phyloP scores from a whole-genome alignment of 306 rosid species.

The Leucaena leucocephala region DNA sequence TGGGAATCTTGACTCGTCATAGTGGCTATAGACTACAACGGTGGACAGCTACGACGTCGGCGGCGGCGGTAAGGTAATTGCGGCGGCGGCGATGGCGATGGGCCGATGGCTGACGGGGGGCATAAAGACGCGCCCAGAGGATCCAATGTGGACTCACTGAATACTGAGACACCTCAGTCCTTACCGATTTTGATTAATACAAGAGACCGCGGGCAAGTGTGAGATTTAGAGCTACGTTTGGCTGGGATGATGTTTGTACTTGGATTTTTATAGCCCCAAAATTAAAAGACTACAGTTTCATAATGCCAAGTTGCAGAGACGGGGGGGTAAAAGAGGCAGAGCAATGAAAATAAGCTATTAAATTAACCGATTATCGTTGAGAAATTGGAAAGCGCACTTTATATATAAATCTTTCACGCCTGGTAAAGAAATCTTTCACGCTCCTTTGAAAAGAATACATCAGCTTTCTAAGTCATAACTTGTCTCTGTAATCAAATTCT shows the following conservation, averaged over 20 bases:
- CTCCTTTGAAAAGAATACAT: too few species aligned
- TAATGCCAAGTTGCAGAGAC: too few species aligned
- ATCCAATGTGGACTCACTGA: background rate
- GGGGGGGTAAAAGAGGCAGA: too few species aligned
- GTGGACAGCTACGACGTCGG: background rate
- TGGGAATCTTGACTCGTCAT: conserved; percentile 47
- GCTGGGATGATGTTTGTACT: background rate
- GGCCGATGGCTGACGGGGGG: background rate
- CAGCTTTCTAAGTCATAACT: too few species aligned
- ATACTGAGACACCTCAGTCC: background rate
- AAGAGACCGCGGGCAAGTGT: background rate
- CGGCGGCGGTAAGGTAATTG: background rate
- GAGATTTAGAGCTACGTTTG: conserved; percentile 38
- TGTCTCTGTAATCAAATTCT: too few species aligned
- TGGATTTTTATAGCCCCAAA: too few species aligned
- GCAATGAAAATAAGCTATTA: too few species aligned
- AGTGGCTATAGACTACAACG: background rate
- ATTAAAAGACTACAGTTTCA: too few species aligned
- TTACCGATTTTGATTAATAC: conserved; percentile 6
- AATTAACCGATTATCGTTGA: too few species aligned
- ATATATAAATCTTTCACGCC: too few species aligned
- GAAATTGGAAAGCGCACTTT: too few species aligned
- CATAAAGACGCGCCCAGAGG: background rate
- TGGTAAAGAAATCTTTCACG: too few species aligned
- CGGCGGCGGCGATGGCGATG: background rate